phyloP scores from a whole-genome alignment of 495 filamentous ascomycete genomes.

The Zalerion maritima region DNA sequence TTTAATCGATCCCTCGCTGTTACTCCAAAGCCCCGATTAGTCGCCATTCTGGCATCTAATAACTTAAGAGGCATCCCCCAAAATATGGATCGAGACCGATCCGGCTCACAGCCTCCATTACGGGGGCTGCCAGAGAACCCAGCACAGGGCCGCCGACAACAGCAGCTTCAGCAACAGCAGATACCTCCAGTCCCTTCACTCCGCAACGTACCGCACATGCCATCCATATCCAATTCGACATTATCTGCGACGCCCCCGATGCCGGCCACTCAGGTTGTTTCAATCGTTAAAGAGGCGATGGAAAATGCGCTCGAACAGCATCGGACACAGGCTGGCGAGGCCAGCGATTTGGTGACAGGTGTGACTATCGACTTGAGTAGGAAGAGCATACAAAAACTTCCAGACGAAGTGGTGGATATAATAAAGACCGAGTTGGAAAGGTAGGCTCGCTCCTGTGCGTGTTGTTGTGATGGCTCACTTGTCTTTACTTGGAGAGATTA shows the following conservation, averaged over 20 bases:
- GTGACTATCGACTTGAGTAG: constrained; percentile 83
- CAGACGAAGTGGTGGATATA: constrained; percentile 79
- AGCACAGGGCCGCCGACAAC: constrained; percentile 23
- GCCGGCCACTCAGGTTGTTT: constrained; percentile 34
- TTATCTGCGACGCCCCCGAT: constrained; percentile 26
- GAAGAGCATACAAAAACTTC: constrained; percentile 63
- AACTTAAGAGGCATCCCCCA: constrained; percentile 1
- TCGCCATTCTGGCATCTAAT: constrained; percentile 1
- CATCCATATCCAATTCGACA: constrained; percentile 19
- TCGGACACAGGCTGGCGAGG: constrained; percentile 51
- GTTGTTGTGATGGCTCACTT: no score
- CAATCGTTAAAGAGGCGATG: constrained; percentile 48
- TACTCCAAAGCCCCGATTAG: no score
- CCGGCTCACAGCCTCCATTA: no score
- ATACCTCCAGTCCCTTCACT: constrained; percentile 15
- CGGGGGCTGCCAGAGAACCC: constrained; percentile 27
- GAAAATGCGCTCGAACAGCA: constrained; percentile 52
- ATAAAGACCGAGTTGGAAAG: constrained; percentile 88
- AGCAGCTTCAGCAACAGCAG: constrained; percentile 13
- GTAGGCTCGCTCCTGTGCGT: constrained; percentile 45
- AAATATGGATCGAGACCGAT: no score
- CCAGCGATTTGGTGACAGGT: constrained; percentile 56
- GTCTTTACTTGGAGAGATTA: background rate
- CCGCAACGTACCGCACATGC: constrained; percentile 21
- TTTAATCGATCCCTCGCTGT: no score